These are phyloP conservation scores for Citrus sinensis DNA, from an alignment of 345 rosid species.

Conservation along the genomic window DVS_A1.0 CM039162.1:22335501-22336000, in stretches of 20 bases:
- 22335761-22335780: conserved; percentile 25
- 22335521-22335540: conserved; percentile 13
- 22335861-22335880: conserved; percentile 1
- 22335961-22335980: too few relatives aligned
- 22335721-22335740: too few relatives aligned
- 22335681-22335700: neutral
- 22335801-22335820: conserved; percentile 11
- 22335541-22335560: conserved; percentile 8
- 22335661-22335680: neutral
- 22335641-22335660: neutral
- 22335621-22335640: conserved; percentile 6
- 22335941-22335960: too few relatives aligned
- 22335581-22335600: neutral
- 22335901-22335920: neutral
- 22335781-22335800: conserved; percentile 6
- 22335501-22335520: conserved; percentile 11
- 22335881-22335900: neutral
- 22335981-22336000: too few relatives aligned
- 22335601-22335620: neutral
- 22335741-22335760: neutral
- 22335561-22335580: conserved; percentile 11
- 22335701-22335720: neutral
- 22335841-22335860: conserved; percentile 10
- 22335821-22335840: conserved; percentile 17
- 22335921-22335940: neutral